phyloP scores from a whole-genome alignment of 2,329 filamentous ascomycete species.

The Arthrobotrys pseudoclavata region DNA sequence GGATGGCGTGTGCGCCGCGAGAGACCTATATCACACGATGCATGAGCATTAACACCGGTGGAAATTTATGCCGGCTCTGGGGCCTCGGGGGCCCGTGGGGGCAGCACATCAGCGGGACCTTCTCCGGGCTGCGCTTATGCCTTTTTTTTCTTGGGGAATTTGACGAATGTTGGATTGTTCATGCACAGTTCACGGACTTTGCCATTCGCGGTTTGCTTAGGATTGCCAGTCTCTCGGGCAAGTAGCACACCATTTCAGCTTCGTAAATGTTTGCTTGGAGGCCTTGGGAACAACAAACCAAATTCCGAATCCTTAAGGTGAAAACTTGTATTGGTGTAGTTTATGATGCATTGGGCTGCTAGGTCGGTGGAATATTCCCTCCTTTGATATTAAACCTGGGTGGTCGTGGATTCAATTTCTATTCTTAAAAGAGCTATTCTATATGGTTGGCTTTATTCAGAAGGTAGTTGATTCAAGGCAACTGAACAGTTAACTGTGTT shows the following conservation, averaged over 20 bases:
- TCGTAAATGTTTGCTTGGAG: constrained; percentile 5
- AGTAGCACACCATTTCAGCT: background rate
- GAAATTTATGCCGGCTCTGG: background rate
- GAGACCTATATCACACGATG: constrained; percentile 7
- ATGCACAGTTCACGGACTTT: constrained; percentile 7
- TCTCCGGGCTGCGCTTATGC: constrained; percentile 24
- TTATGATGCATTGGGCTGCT: background rate
- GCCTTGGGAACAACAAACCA: constrained; percentile 7
- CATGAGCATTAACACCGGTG: background rate
- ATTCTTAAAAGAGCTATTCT: background rate
- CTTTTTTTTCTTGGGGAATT: background rate
- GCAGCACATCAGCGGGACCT: too few relatives aligned
- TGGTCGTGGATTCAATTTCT: background rate
- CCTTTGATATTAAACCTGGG: constrained; percentile 3
- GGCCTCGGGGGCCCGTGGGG: background rate
- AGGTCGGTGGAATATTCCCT: constrained; percentile 9
- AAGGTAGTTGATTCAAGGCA: background rate
- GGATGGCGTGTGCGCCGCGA: constrained; percentile 32
- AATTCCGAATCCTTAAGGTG: background rate
- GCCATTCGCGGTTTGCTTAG: constrained; percentile 15
- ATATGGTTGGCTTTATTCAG: background rate
- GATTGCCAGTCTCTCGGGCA: constrained; percentile 14
- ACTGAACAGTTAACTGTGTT: background rate
- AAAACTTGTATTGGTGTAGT: background rate
- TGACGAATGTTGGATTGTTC: constrained; percentile 19